phyloP scores from a whole-genome alignment of 78 protist genomes.

The Anaeramoeba flamelloides region DNA sequence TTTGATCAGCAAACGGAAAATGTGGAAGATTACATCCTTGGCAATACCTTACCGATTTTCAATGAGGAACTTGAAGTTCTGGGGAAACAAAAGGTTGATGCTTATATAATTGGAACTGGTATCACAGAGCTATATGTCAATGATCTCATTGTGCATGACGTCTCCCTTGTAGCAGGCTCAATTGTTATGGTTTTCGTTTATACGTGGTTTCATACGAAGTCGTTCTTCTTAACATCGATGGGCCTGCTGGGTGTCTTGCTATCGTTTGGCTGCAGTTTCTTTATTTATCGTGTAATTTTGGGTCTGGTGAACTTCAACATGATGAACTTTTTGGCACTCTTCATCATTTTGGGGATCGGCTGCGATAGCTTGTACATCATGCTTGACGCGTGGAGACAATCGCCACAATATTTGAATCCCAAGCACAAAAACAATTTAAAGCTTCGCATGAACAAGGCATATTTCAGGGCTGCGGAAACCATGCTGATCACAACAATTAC shows the following conservation, averaged over 20 bases:
- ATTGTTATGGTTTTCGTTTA: conserved; percentile 16
- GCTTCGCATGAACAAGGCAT: conserved; percentile 17
- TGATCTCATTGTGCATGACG: conserved; percentile 8
- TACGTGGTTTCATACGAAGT: conserved; percentile 8
- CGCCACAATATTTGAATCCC: background rate
- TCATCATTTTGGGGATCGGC: conserved; percentile 20
- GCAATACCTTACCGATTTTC: too few relatives aligned
- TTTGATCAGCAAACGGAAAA: background rate
- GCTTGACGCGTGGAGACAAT: conserved; percentile 19
- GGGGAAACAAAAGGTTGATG: too few relatives aligned
- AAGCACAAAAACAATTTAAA: background rate
- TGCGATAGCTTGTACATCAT: conserved; percentile 21
- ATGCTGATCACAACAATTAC: background rate
- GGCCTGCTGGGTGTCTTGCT: conserved; percentile 19
- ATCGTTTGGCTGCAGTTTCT: conserved; percentile 8
- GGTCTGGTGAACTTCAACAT: background rate
- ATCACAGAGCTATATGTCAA: background rate
- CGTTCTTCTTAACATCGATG: conserved; percentile 10
- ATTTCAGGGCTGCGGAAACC: background rate
- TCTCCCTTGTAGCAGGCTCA: background rate
- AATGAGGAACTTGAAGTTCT: too few relatives aligned
- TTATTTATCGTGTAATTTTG: conserved; percentile 5
- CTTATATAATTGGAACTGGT: conserved; percentile 3
- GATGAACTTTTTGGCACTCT: conserved; percentile 8
- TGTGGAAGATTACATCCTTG: background rate